Percentiles rank a stretch among this genome's conserved stretches.
phyloP scores from a whole-genome alignment of 768 basidiomycete genomes.

The Trametes coccinea region DNA sequence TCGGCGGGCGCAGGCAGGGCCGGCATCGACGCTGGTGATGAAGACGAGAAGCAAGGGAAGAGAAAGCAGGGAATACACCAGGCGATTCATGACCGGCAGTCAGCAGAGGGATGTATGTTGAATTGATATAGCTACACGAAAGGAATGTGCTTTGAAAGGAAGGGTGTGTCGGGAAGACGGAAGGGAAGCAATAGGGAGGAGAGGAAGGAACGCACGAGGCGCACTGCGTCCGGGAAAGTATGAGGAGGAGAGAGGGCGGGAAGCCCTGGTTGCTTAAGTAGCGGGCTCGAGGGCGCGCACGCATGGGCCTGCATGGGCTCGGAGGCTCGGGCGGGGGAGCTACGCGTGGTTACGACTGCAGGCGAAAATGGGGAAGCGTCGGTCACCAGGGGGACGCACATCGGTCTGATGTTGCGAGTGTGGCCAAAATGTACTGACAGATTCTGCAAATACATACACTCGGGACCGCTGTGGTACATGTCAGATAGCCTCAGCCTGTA shows the following conservation, averaged over 20 bases:
- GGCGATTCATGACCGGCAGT: slow-evolving; percentile 27
- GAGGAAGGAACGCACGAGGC: slow-evolving; percentile 13
- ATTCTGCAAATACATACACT: slow-evolving; percentile 9
- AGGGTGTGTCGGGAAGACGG: slow-evolving; percentile 11
- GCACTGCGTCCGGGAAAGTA: slow-evolving; percentile 21
- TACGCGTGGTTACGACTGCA: slow-evolving; percentile 8
- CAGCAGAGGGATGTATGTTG: background rate
- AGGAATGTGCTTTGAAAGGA: slow-evolving; percentile 27
- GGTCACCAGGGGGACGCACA: slow-evolving; percentile 22
- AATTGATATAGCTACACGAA: slow-evolving; percentile 11
- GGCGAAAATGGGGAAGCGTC: slow-evolving; percentile 14
- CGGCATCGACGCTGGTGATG: slow-evolving; percentile 27
- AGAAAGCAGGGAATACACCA: slow-evolving; percentile 27
- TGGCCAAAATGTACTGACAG: slow-evolving; percentile 15
- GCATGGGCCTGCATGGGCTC: no score
- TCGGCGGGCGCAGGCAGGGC: slow-evolving; percentile 30
- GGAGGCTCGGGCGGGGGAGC: background rate
- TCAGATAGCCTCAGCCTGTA: slow-evolving; percentile 16
- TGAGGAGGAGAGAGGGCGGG: slow-evolving; percentile 6
- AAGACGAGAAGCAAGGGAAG: slow-evolving; percentile 25
- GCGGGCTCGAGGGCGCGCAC: slow-evolving; percentile 3
- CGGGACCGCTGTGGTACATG: background rate
- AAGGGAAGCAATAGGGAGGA: slow-evolving; percentile 1
- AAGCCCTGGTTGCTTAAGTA: slow-evolving; percentile 2
- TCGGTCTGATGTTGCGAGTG: slow-evolving; percentile 2